phyloP scores from a whole-genome alignment of 305 asterid species.

The Rubia peregrina region DNA sequence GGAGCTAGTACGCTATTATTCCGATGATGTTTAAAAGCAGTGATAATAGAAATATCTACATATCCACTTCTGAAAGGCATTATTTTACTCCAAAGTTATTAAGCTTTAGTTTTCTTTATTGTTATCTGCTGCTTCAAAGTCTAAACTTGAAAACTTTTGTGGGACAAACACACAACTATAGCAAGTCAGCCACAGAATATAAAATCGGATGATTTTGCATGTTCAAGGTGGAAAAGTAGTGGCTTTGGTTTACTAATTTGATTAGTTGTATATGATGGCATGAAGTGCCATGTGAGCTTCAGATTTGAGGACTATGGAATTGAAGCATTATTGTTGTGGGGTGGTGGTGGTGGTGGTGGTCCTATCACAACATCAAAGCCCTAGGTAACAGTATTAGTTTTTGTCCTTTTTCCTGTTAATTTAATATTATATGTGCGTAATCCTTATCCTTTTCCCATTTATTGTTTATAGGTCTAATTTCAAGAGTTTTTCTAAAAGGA shows the following conservation, averaged over 20 bases:
- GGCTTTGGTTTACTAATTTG: not conserved
- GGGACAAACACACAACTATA: not conserved
- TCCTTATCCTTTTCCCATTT: no score
- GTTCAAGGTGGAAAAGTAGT: not conserved
- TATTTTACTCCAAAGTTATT: slow-evolving; percentile 3
- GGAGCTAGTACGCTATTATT: not conserved
- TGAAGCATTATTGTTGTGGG: no score
- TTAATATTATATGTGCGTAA: no score
- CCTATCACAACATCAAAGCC: no score
- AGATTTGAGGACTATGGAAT: slow-evolving; percentile 11
- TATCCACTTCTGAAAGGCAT: not conserved
- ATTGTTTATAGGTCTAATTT: no score
- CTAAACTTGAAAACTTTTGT: not conserved
- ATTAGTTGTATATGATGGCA: not conserved
- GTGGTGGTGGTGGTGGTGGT: no score
- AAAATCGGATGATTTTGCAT: not conserved
- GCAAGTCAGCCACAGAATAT: not conserved
- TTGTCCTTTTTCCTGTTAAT: no score
- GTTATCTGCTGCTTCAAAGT: not conserved
- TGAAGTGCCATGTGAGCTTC: not conserved
- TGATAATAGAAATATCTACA: not conserved
- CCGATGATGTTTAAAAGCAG: not conserved
- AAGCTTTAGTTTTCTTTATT: not conserved
- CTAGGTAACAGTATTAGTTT: no score
- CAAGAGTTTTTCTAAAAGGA: no score